Percentiles rank a stretch among this genome's conserved stretches.
phyloP scores from a whole-genome alignment of 202 grass and related monocot species.

The Alloteropsis angusta region DNA sequence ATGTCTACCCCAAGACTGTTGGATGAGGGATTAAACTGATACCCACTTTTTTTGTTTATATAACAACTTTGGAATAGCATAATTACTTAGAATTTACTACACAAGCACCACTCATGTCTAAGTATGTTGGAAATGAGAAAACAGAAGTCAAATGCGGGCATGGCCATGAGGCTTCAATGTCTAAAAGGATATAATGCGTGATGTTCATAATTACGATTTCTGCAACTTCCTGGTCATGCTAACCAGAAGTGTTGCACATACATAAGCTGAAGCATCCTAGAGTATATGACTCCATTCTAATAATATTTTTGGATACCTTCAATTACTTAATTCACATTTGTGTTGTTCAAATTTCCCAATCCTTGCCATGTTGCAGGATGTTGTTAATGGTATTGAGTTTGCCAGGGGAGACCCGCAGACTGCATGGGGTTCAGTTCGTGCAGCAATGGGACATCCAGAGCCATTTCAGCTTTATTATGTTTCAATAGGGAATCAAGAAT shows the following conservation, averaged over 20 bases:
- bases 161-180: neutral
- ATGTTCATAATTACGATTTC: neutral
- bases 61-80: neutral
- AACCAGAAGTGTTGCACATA: neutral
- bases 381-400: conserved; percentile 87
- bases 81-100: neutral
- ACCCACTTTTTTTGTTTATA: neutral
- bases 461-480: conserved; percentile 80
- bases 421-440: conserved; percentile 71
- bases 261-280: neutral
- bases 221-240: neutral
- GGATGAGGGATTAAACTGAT: neutral
- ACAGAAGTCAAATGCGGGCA: neutral
- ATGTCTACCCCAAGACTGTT: neutral
- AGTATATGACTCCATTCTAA: neutral
- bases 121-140: conserved; percentile 1
- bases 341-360: neutral
- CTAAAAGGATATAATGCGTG: neutral
- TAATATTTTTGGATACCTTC: neutral
- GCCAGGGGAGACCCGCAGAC: conserved; percentile 61
- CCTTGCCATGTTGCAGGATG: conserved; percentile 49
- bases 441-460: conserved; percentile 82
- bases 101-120: neutral
- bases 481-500: conserved; percentile 89
- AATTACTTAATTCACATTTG: neutral